Evolutionary conservation across 2,329 filamentous ascomycete genomes (phyloP).

Genomic region (Diaporthe nobilis): DNA sequence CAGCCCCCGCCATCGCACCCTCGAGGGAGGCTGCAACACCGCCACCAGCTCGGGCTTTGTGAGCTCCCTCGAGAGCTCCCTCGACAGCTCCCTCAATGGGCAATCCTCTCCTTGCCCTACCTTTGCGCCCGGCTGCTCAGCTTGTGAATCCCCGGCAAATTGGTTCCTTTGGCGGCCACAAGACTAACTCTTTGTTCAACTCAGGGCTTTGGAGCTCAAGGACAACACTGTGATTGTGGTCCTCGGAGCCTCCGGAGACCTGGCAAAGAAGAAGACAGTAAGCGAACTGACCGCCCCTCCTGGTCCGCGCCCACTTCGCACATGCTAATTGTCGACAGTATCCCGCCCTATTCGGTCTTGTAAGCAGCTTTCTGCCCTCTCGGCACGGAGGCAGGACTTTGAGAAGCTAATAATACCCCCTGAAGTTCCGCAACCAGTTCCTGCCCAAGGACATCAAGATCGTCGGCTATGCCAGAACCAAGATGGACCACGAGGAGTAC

Average conservation of each 20-base stretch:
- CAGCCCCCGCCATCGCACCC: slow-evolving; percentile 39
- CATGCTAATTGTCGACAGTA: slow-evolving; percentile 72
- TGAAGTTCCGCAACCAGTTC: slow-evolving; percentile 97
- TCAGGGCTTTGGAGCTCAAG: slow-evolving; percentile 93
- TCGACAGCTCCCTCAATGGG: slow-evolving; percentile 2
- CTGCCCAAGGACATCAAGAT: slow-evolving; percentile 97
- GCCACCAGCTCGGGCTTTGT: slow-evolving; percentile 4
- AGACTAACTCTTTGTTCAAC: slow-evolving; percentile 54
- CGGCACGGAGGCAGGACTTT: neutral
- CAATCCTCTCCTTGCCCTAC: neutral
- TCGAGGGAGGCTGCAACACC: slow-evolving; percentile 7
- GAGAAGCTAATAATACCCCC: slow-evolving; percentile 41
- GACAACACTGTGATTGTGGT: slow-evolving; percentile 98
- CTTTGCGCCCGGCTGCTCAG: neutral
- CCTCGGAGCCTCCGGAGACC: slow-evolving; percentile 94
- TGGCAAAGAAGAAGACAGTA: slow-evolving; percentile 99
- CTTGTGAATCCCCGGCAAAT: neutral
- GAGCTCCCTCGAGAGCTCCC: slow-evolving; percentile 30
- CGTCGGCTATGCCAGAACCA: slow-evolving; percentile 98
- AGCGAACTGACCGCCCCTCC: slow-evolving; percentile 49
- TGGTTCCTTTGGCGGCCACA: slow-evolving; percentile 42
- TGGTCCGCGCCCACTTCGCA: slow-evolving; percentile 38
- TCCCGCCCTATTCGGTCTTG: slow-evolving; percentile 95
- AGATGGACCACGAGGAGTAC: slow-evolving; percentile 98
- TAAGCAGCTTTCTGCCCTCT: slow-evolving; percentile 66